Percentiles rank a stretch among this genome's conserved stretches.
Conservation (phyloP, 2,329 filamentous ascomycete genomes). For the Mycosphaerelloides madeirae region DNA sequence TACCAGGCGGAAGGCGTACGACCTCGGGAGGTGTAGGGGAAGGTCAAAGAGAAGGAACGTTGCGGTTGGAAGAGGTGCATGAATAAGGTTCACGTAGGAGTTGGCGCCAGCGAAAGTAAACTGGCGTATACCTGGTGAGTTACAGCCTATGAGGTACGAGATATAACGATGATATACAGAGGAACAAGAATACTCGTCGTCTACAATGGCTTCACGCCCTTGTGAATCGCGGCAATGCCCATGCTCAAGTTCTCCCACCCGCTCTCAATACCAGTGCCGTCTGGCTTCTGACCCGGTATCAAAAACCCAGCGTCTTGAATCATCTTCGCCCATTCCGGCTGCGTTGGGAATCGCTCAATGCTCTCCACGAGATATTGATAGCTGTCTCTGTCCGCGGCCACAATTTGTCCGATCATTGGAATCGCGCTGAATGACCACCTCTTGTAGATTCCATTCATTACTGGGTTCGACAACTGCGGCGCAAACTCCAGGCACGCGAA, state of each 20-base stretch:
- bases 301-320: conserved; percentile 80
- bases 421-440: conserved; percentile 94
- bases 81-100: no score
- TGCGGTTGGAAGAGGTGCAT: no score
- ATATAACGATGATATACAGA: no score
- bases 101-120: no score
- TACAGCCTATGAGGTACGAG: no score
- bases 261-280: conserved; percentile 40
- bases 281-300: conserved; percentile 55
- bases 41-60: no score
- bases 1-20: background rate
- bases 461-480: conserved; percentile 65
- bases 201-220: conserved; percentile 73
- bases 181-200: background rate
- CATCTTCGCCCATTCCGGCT: conserved; percentile 78
- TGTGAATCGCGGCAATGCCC: conserved; percentile 93
- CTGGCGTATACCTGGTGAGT: no score
- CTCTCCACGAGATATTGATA: conserved; percentile 99
- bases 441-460: conserved; percentile 86
- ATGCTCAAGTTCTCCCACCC: conserved; percentile 89
- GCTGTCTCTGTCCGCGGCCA: conserved; percentile 88
- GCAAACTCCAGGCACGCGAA: conserved; percentile 97
- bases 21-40: no score
- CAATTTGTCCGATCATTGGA: conserved; percentile 88
- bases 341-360: conserved; percentile 86